phyloP scores from a whole-genome alignment of 805 yeast genomes.

The Yarrowia keelungensis region DNA sequence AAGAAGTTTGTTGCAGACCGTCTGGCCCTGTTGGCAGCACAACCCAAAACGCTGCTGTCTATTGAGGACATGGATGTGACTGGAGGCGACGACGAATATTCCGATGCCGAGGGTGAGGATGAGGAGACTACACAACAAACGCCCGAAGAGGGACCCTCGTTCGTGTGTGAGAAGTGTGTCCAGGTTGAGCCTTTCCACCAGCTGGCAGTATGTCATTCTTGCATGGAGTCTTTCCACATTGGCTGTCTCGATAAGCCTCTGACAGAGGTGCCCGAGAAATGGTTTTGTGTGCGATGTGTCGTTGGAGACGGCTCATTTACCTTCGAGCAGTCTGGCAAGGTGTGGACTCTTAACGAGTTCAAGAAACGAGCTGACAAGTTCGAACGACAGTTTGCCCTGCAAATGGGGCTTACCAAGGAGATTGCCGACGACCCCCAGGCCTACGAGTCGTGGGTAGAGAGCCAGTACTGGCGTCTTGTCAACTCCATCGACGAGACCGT shows the following conservation, averaged over 20 bases:
- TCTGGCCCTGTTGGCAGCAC: background rate
- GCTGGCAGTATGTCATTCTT: slow-evolving; percentile 65
- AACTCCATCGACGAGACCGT: slow-evolving; percentile 46
- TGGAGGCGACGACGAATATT: slow-evolving; percentile 10
- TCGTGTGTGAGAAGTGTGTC: slow-evolving; percentile 46
- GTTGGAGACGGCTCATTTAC: slow-evolving; percentile 88
- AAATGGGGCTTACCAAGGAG: slow-evolving; percentile 39
- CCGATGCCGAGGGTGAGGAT: slow-evolving; percentile 4
- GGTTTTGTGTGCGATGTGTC: slow-evolving; percentile 88
- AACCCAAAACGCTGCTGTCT: slow-evolving; percentile 28
- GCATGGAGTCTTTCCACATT: slow-evolving; percentile 72
- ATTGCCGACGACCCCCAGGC: slow-evolving; percentile 40
- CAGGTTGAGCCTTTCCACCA: slow-evolving; percentile 13
- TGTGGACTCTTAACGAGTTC: slow-evolving; percentile 67
- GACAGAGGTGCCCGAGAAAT: slow-evolving; percentile 53
- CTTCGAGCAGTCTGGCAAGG: slow-evolving; percentile 68
- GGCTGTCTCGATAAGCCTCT: slow-evolving; percentile 72
- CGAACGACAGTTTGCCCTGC: slow-evolving; percentile 52
- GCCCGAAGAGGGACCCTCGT: slow-evolving; percentile 7
- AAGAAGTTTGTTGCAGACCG: slow-evolving; percentile 27
- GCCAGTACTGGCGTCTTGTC: slow-evolving; percentile 51
- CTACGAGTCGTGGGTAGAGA: slow-evolving; percentile 46
- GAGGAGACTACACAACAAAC: slow-evolving; percentile 8
- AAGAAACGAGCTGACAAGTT: slow-evolving; percentile 61
- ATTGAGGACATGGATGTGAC: slow-evolving; percentile 27